Conservation (phyloP, 805 yeast species). For the Nakazawaea ishiwadae region DNA sequence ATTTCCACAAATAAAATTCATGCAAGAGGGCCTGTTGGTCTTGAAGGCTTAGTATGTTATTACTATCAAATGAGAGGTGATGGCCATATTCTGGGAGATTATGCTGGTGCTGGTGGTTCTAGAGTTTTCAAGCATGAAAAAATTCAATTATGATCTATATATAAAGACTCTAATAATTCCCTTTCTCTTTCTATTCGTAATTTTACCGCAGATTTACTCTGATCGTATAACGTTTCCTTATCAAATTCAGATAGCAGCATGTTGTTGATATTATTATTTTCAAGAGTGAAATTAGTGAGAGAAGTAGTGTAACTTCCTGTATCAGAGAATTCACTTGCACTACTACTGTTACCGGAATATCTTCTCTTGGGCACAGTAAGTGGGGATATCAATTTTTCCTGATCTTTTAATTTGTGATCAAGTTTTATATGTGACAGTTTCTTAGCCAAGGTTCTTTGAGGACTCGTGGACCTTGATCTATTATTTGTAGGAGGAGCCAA, state of each 20-base stretch:
- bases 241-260: constrained; percentile 16
- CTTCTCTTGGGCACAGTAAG: neutral
- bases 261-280: no score
- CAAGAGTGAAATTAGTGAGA: constrained; percentile 17
- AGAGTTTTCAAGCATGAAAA: constrained; percentile 73
- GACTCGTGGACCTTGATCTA: constrained; percentile 1
- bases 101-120: constrained; percentile 88
- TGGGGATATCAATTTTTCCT: constrained; percentile 13
- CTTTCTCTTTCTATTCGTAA: constrained; percentile 30
- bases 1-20: constrained; percentile 95
- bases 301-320: constrained; percentile 6
- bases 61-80: constrained; percentile 89
- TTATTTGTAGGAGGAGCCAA: constrained; percentile 6
- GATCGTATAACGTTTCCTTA: constrained; percentile 22
- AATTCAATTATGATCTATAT: constrained; percentile 19
- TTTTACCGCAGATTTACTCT: constrained; percentile 28
- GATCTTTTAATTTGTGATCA: constrained; percentile 16
- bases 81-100: constrained; percentile 92
- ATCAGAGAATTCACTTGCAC: constrained; percentile 9
- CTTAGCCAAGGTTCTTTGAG: constrained; percentile 5
- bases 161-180: constrained; percentile 8
- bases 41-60: constrained; percentile 94
- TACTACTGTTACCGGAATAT: constrained; percentile 5
- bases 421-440: constrained; percentile 22
- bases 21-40: constrained; percentile 98